A percentile compares a stretch with the other conserved stretches of the same genome.
These are phyloP conservation scores for Cladosporium sp. DNA, from an alignment of 2,329 filamentous ascomycete genomes.

Conservation along the genomic window DNA sequence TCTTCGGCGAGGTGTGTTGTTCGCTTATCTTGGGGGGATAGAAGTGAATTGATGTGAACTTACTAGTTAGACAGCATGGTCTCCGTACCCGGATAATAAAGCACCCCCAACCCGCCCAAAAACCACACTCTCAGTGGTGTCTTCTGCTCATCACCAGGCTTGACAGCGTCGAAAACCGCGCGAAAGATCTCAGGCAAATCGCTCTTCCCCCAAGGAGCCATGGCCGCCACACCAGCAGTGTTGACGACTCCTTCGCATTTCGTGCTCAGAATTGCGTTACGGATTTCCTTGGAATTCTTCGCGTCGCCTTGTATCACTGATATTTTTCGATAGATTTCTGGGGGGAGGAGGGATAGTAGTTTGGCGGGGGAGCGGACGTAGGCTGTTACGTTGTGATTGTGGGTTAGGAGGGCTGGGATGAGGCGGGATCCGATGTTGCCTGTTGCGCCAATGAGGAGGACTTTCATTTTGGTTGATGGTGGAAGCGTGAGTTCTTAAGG, in stretches of 20 bases:
- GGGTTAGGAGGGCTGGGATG: conserved; percentile 28
- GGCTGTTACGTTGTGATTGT: conserved; percentile 35
- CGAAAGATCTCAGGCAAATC: conserved; percentile 35
- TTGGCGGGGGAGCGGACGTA: conserved; percentile 38
- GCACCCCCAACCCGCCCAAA: conserved; percentile 31
- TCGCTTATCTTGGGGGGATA: background rate
- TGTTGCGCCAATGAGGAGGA: conserved; percentile 19
- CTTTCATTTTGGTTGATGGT: conserved; percentile 12
- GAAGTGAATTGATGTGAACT: conserved; percentile 13
- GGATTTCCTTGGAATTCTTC: conserved; percentile 32
- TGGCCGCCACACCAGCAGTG: conserved; percentile 36
- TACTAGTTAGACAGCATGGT: conserved; percentile 33
- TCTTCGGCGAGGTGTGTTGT: background rate
- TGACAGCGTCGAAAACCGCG: conserved; percentile 32
- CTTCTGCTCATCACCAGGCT: conserved; percentile 31
- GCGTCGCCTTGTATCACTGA: conserved; percentile 37
- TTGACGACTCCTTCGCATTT: conserved; percentile 39
- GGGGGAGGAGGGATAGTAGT: conserved; percentile 33
- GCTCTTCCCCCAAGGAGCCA: conserved; percentile 35
- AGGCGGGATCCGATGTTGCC: conserved; percentile 19
- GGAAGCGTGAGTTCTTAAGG: background rate
- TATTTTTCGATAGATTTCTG: conserved; percentile 28
- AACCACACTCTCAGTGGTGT: conserved; percentile 38
- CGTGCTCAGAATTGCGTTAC: conserved; percentile 32
- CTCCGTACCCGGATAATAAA: conserved; percentile 34